Evolutionary conservation across 2,329 filamentous ascomycete species (phyloP).

Genomic region (Elsinoe ampelina): DNA sequence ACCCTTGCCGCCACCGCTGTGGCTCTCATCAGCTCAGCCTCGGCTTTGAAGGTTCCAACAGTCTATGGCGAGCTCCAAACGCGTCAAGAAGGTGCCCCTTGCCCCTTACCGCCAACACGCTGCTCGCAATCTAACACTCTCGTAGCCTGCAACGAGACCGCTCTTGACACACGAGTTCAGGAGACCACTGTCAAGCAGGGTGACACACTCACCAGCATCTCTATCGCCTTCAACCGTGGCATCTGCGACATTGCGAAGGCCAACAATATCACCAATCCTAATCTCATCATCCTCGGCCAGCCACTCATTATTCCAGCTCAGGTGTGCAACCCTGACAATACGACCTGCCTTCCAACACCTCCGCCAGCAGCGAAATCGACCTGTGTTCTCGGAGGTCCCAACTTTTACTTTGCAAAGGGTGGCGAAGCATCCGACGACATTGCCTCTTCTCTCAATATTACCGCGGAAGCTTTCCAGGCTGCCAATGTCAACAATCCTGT

Average conservation of each 20-base stretch:
- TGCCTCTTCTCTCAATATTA: slow-evolving; percentile 22
- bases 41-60: neutral
- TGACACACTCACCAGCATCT: slow-evolving; percentile 20
- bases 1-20: slow-evolving; percentile 14
- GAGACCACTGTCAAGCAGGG: slow-evolving; percentile 16
- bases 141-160: slow-evolving; percentile 4
- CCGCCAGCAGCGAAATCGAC: slow-evolving; percentile 15
- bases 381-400: slow-evolving; percentile 21
- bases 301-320: slow-evolving; percentile 23
- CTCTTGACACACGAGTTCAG: neutral
- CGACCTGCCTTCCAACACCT: slow-evolving; percentile 17
- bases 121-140: neutral
- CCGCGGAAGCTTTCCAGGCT: slow-evolving; percentile 17
- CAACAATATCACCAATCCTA: slow-evolving; percentile 28
- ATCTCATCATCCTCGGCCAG: slow-evolving; percentile 24
- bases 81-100: neutral
- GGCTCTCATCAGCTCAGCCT: slow-evolving; percentile 5
- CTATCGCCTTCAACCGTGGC: slow-evolving; percentile 18
- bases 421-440: slow-evolving; percentile 21
- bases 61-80: neutral
- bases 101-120: neutral
- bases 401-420: slow-evolving; percentile 19
- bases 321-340: slow-evolving; percentile 22
- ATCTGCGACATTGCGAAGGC: slow-evolving; percentile 22
- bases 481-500: slow-evolving; percentile 21